Conservation (phyloP, 1,284 basidiomycete genomes). For the Phylloporus gajari region DNA sequence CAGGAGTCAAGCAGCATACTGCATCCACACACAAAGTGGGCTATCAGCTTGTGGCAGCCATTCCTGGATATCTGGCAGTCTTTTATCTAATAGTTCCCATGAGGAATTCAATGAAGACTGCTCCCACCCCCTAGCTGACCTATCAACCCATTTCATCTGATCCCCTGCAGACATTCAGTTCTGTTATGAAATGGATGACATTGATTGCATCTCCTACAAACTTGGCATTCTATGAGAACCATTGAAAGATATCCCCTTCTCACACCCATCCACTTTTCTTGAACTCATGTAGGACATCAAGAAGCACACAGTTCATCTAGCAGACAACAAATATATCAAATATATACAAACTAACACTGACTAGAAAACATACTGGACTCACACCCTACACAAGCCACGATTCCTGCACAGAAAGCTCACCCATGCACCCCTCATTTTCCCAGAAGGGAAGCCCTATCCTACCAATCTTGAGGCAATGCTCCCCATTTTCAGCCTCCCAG, state of each 20-base stretch:
- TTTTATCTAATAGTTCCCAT: background rate
- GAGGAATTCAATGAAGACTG: background rate
- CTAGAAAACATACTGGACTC: too few relatives aligned
- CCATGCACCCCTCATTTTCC: too few relatives aligned
- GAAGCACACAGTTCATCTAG: background rate
- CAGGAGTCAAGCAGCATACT: too few relatives aligned
- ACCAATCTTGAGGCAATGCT: too few relatives aligned
- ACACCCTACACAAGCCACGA: too few relatives aligned
- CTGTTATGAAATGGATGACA: background rate
- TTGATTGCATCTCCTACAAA: background rate
- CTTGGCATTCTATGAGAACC: background rate
- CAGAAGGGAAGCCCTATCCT: too few relatives aligned
- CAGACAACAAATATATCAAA: background rate
- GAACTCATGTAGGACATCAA: background rate
- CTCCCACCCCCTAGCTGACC: background rate
- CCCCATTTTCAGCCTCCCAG: too few relatives aligned
- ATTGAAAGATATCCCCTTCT: background rate
- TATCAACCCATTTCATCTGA: background rate
- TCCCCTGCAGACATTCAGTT: background rate
- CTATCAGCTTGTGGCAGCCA: too few relatives aligned
- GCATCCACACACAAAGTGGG: too few relatives aligned
- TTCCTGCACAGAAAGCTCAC: too few relatives aligned
- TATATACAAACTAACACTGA: too few relatives aligned
- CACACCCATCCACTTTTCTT: background rate
- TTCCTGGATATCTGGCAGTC: too few relatives aligned